Base-by-base conservation (phyloP, 805 yeast species). In the Saitoella complicata region DNA sequence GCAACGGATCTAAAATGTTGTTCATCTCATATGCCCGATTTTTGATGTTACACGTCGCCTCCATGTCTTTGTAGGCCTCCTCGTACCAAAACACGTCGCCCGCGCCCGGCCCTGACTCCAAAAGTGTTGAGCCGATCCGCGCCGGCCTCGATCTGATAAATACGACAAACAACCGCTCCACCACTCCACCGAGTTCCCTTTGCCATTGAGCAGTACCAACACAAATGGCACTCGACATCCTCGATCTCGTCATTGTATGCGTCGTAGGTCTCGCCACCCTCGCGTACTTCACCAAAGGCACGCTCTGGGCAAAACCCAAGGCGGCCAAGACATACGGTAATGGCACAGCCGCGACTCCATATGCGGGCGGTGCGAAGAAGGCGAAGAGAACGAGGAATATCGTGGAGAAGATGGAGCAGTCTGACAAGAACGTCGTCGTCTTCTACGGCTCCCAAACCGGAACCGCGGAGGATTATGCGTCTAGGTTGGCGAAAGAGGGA, bases 401-500 rank as follows among this genome's bases (percentile, higher is more conserved):
- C 39, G 52, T 61, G 34, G 53, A 56, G 41, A 53, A 49, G 39
- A 54, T 88, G 53, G 65, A 66, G 42, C 65, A 66, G 36, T 76
- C 77, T 55, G 70, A 73, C 49, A 87, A 88, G 64, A 79, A 80
- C 51, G 80, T 82, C 35, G 66, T 86, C 39, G 79, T 91, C 3
- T 72, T 91, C 49, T 91, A 72, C 59, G 97, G 95, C 11, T 87
- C 97, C 9, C 99, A 91, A 65, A 91, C 98, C 5, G 98, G 98
- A 51, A 91, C 98, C 11, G 95, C 97, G 39, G 98, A 91, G 65
- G 98, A 91, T 58, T 88, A 86, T 56, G 94, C 96, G 12, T 74
- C 80, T 54, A 83, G 88, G 59, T 78, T 86, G 53, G 76, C 94
- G 41, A 86, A 87, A 58, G 98, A 91, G 60, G 75, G 88, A 55